A percentile compares a stretch with the other conserved stretches of the same genome.
These are phyloP conservation scores for Poterioochromonas sp. DNA, from an alignment of 352 stramenopile species.

Conservation along the genomic window DNA sequence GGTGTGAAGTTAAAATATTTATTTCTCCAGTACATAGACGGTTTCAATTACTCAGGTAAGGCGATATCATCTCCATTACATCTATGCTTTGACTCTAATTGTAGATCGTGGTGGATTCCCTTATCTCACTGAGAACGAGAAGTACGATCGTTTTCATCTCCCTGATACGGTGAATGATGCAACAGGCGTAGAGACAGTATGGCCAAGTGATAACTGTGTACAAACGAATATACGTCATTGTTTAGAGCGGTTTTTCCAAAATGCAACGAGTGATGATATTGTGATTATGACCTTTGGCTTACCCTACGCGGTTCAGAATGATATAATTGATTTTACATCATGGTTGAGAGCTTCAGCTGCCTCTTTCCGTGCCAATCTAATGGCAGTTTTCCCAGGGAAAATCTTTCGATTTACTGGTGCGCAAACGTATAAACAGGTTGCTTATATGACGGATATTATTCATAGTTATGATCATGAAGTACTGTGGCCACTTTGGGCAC, in stretches of 20 bases:
- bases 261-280: neutral
- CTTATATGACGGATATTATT: no score
- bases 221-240: neutral
- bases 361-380: neutral
- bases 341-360: neutral
- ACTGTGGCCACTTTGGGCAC: neutral
- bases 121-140: no score
- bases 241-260: neutral
- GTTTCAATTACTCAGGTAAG: neutral
- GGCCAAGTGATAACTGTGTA: neutral
- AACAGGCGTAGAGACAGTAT: no score
- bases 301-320: no score
- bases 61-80: no score
- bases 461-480: no score
- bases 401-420: neutral
- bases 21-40: neutral
- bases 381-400: neutral
- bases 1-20: neutral
- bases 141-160: neutral
- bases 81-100: no score
- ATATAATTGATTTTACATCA: neutral
- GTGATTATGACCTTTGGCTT: neutral
- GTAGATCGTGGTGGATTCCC: no score
- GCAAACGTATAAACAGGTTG: no score
- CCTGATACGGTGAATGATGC: no score